phyloP scores from a whole-genome alignment of 371 early-diverging fungal genomes.

The Mucor mucedo region DNA sequence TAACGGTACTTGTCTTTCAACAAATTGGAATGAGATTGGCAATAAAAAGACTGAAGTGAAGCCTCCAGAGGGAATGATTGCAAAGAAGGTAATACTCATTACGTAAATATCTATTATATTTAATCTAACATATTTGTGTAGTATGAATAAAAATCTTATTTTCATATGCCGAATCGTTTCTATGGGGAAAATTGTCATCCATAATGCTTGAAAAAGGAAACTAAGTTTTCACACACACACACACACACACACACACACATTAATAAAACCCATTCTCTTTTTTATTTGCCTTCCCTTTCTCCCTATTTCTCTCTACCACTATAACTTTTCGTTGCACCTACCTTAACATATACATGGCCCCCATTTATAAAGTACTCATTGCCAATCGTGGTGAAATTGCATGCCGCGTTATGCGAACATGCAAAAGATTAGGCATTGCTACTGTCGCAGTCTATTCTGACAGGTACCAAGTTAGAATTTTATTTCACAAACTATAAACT shows the following conservation, averaged over 20 bases:
- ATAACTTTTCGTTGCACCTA: neutral
- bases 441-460: conserved; percentile 95
- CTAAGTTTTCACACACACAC: conserved; percentile 4
- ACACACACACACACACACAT: conserved; percentile 3
- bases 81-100: conserved; percentile 63
- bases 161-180: conserved; percentile 20
- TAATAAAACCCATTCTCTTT: neutral
- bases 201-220: conserved; percentile 25
- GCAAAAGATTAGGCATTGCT: conserved; percentile 80
- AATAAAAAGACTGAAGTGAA: conserved; percentile 79
- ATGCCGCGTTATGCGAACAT: conserved; percentile 89
- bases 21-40: conserved; percentile 96
- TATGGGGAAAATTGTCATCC: conserved; percentile 7
- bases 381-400: conserved; percentile 98
- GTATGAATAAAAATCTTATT: conserved; percentile 10
- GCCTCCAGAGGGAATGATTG: conserved; percentile 93
- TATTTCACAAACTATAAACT: neutral
- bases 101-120: neutral
- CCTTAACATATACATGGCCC: conserved; percentile 8
- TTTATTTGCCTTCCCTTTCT: conserved; percentile 4
- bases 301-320: neutral
- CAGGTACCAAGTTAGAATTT: conserved; percentile 46
- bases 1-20: conserved; percentile 94
- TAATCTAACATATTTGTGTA: conserved; percentile 9
- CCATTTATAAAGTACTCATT: conserved; percentile 90